Evolutionary conservation across 106 monocot genomes (phyloP), one percentile per base, ranked within the genome.

Genomic region (Chionographis japonica): DNA sequence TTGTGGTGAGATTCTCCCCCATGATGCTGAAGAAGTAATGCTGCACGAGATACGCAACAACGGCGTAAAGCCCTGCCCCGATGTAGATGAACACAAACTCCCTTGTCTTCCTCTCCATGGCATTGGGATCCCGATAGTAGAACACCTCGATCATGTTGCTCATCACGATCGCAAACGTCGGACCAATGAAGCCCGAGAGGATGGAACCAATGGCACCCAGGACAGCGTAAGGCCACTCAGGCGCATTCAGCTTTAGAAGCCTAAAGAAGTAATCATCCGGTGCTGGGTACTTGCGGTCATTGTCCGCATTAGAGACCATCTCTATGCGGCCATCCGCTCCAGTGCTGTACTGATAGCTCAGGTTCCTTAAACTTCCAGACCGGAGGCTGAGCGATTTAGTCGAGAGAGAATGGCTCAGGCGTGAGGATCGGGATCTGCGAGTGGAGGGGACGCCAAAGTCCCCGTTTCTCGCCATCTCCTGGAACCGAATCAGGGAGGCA

Each of bases 1-100:
- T 84, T 58, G 92, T 98, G 13, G 92, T 98, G 56, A 98, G 89
- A 65, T 98, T 98, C 67, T 98, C 97, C 17, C 97, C 97, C 92
- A 92, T 92, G 53, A 98, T 98, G 60, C 92, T 98, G 70, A 98
- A 98, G 77, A 98, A 98, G 61, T 98, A 98, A 77, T 98, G 97
- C 72, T 98, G 97, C 56, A 98, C 73, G 8, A 98, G 68, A 78
- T 98, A 98, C 58, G 92, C 97, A 46, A 86, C 82, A 41, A 98
- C 97, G 10, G 97, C 97, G 81, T 98, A 98, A 52, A 98, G 80
- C 40, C 97, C 97, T 18, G 97, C 83, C 11, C 92, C 97, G 39
- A 98, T 92, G 49, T 98, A 98, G 38, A 98, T 82, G 62, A 98
- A 98, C 36, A 98, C 97, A 68, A 83, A 98, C 72, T 92, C 85